Conservation (phyloP, 306 rosid species). For the Dryas alaskensis region DNA sequence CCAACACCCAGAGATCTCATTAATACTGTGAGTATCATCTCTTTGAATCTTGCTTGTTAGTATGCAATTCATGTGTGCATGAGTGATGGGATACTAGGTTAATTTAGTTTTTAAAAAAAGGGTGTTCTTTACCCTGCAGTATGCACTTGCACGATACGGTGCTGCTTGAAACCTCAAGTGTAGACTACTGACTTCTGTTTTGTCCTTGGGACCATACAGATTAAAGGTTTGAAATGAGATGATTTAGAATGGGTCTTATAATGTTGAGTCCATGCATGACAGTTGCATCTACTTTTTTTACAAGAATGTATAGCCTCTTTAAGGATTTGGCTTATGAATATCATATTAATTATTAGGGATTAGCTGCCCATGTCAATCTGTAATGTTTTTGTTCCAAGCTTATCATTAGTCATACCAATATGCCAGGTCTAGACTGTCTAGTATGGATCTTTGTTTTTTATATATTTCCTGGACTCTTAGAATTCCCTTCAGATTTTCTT, state of each 20-base stretch:
- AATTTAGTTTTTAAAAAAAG: background rate
- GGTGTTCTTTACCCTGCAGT: background rate
- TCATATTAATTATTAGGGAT: background rate
- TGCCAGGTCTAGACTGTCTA: background rate
- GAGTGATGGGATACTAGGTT: background rate
- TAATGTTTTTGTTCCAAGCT: background rate
- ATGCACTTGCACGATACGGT: background rate
- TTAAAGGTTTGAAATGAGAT: background rate
- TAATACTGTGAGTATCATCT: slow-evolving; percentile 59
- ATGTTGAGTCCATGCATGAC: background rate
- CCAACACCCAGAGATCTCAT: slow-evolving; percentile 89
- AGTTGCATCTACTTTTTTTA: background rate
- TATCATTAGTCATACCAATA: background rate
- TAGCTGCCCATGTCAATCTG: background rate
- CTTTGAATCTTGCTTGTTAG: background rate
- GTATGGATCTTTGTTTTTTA: background rate
- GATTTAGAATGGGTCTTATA: background rate
- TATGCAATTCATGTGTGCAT: background rate
- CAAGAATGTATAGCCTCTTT: background rate
- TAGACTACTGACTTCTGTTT: background rate
- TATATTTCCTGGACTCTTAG: background rate
- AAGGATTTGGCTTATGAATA: background rate
- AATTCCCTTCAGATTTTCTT: background rate
- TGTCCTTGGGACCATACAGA: background rate
- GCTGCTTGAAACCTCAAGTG: background rate